Percentiles rank a stretch among this genome's conserved stretches.
These are phyloP conservation scores for Leishmania tarentolae DNA, from an alignment of 208 protist genomes.

Conservation along the genomic window DNA sequence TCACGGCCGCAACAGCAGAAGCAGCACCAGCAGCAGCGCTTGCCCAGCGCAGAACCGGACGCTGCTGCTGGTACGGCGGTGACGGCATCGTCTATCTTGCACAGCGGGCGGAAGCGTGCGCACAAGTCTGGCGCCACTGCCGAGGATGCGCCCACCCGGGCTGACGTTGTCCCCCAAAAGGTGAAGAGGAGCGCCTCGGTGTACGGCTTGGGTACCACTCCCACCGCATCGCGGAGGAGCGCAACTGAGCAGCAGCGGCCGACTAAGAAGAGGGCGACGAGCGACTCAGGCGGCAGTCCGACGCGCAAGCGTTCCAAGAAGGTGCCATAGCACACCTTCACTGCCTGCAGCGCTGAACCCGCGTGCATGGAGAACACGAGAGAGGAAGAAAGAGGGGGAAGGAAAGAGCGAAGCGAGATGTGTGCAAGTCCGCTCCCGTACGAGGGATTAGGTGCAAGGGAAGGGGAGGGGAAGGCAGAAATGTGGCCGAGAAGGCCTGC, in stretches of 20 bases:
- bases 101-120: neutral
- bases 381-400: neutral
- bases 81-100: neutral
- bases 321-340: neutral
- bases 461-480: neutral
- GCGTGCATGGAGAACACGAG: constrained; percentile 2
- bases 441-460: neutral
- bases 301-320: constrained; percentile 10
- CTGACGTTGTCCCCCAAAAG: neutral
- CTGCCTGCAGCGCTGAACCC: neutral
- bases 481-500: neutral
- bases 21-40: neutral
- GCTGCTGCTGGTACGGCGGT: neutral
- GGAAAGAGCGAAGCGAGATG: neutral
- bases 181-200: neutral
- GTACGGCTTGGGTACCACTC: neutral
- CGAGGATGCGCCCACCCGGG: neutral
- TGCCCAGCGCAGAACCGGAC: neutral
- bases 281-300: neutral
- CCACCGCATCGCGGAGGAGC: constrained; percentile 3
- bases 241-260: constrained; percentile 6
- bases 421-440: no score
- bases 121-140: neutral
- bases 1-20: neutral
- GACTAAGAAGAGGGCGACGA: neutral